Evolutionary conservation across 176 grass and related monocot genomes (phyloP), one percentile per base, ranked within the genome.

Genomic region (barley (Hordeum vulgare)): DNA sequence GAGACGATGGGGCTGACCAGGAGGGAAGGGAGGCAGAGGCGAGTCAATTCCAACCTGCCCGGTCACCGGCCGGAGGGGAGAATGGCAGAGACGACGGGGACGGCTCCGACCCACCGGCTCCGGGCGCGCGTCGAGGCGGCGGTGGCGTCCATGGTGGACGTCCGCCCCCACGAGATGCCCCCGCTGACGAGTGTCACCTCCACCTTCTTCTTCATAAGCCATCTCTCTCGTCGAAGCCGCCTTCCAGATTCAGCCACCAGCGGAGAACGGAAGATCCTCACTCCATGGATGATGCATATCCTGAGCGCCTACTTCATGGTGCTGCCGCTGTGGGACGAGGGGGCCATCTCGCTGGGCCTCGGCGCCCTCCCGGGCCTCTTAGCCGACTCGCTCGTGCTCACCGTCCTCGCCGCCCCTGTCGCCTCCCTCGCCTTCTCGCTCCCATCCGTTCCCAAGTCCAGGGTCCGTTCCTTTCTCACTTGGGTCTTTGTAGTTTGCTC

Each of bases 201-300:
- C 60, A 94, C 92, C 81, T 98, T 98, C 92, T 97, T 94, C 88
- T 94, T 98, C 90, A 92, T 97, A 87, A 90, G 75, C 66, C 73
- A 10, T 49, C 15, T 49, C 75, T 76, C 34, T 24, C 37, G 9
- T 57, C 65, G 75, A 18, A 61, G 41, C 57, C 23, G 15, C 76
- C 76, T 26, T 12, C 20, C 36, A 9, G 24, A 11, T 11, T 42
- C n/a, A 51, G n/a, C 25, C 66, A 24, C n/a, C 36, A 10, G 49
- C 9, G 21, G 34, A 41, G 10, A 10, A 27, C 1, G 37, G n/a
- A 29, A 51, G 53, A 11, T 31, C 14, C 47, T 74, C 42, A 51
- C 47, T 7, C 4, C 18, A 26, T 31, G n/a, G n/a, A n/a, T 51
- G 71, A 28, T 31, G 71, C 86, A 95, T 90, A 89, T 98, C 56